A percentile compares a stretch with the other conserved stretches of the same genome.
Conservation (phyloP, 2,329 filamentous ascomycete genomes). For the Blastomyces silverae region DNA sequence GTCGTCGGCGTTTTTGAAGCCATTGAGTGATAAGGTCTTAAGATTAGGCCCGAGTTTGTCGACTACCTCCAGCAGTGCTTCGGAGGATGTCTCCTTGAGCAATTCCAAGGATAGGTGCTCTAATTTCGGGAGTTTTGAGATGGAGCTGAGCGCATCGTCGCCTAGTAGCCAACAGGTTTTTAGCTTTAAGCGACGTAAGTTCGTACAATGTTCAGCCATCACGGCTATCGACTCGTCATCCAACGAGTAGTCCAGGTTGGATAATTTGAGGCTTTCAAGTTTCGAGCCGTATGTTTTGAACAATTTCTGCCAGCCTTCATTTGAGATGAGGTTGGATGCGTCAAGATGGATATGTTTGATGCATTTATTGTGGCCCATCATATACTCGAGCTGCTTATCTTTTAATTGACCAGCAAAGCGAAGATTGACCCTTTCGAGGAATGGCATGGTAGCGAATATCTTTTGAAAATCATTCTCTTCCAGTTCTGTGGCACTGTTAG, state of each 20-base stretch:
- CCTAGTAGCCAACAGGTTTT: conserved; percentile 70
- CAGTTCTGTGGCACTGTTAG: conserved; percentile 49
- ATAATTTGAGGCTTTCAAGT: conserved; percentile 66
- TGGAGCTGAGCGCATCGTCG: conserved; percentile 56
- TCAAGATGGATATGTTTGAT: conserved; percentile 72
- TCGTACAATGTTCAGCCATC: conserved; percentile 59
- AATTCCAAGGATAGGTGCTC: conserved; percentile 70
- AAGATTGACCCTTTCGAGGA: conserved; percentile 63
- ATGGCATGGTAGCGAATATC: conserved; percentile 69
- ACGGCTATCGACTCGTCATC: conserved; percentile 60
- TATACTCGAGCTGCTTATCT: conserved; percentile 72
- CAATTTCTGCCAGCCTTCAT: conserved; percentile 65
- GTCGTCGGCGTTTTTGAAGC: conserved; percentile 61
- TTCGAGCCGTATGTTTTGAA: conserved; percentile 58
- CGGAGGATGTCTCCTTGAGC: conserved; percentile 49
- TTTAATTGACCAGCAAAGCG: conserved; percentile 90
- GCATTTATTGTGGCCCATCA: conserved; percentile 62
- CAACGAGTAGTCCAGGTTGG: conserved; percentile 77
- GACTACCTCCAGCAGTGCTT: conserved; percentile 57
- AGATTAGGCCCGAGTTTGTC: conserved; percentile 57
- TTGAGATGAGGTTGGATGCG: conserved; percentile 74
- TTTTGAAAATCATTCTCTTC: conserved; percentile 68
- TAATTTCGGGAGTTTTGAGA: conserved; percentile 58
- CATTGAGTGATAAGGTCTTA: conserved; percentile 69
- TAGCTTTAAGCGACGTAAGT: conserved; percentile 69